phyloP scores from a whole-genome alignment of 2,329 filamentous ascomycete genomes.

The Bertia moriformis region DNA sequence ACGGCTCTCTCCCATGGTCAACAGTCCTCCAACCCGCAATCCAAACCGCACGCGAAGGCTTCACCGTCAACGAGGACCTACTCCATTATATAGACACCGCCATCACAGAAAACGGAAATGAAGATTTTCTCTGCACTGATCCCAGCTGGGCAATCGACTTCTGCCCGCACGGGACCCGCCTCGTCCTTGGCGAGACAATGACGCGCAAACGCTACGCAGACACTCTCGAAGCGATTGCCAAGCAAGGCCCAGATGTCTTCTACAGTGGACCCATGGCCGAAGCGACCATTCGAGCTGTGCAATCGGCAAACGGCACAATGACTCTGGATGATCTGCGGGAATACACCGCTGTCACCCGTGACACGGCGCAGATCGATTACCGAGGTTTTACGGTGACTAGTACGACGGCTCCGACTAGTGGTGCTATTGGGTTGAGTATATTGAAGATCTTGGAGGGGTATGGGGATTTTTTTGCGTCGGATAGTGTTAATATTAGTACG shows the following conservation, averaged over 20 bases:
- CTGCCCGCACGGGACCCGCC: conserved; percentile 62
- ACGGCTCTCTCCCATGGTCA: conserved; percentile 36
- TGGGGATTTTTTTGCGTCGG: conserved; percentile 40
- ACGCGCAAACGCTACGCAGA: conserved; percentile 68
- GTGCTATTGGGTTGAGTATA: conserved; percentile 58
- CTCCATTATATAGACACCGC: conserved; percentile 5
- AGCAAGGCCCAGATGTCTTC: conserved; percentile 58
- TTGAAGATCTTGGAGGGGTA: conserved; percentile 69
- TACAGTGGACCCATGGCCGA: conserved; percentile 62
- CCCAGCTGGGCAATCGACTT: conserved; percentile 78
- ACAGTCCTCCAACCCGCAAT: conserved; percentile 43
- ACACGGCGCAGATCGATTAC: conserved; percentile 49
- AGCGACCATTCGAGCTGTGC: conserved; percentile 56
- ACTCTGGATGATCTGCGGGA: conserved; percentile 62
- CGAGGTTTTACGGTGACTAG: conserved; percentile 57
- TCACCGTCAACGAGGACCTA: conserved; percentile 42
- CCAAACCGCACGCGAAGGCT: conserved; percentile 42
- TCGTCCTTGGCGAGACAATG: conserved; percentile 63
- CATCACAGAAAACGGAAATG: neutral
- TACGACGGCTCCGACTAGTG: conserved; percentile 63
- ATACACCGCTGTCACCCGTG: conserved; percentile 55
- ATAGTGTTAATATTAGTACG: conserved; percentile 41
- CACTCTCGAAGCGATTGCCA: conserved; percentile 64
- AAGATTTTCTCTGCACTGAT: conserved; percentile 58
- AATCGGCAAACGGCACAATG: conserved; percentile 66